Evolutionary conservation across 495 filamentous ascomycete genomes (phyloP), one percentile per base, ranked within the genome.

Genomic region (Podospora sp.): DNA sequence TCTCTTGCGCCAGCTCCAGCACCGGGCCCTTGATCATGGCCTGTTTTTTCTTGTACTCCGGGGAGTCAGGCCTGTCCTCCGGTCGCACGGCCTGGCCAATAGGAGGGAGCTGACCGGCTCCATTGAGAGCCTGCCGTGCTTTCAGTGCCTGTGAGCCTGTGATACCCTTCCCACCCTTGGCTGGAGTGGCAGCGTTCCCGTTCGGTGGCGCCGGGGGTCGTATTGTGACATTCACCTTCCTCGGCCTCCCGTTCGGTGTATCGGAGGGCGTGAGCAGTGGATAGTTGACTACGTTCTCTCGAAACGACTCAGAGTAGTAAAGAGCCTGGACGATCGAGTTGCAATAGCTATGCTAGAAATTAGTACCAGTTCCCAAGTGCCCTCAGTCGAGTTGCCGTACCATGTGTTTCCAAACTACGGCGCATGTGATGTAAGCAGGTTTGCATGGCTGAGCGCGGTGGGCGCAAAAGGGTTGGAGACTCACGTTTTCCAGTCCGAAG

Each of bases 301-400:
- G 91, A 78, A 99, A 98, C 9, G 93, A 91, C 52, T 91, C 91
- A 2, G 95, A 97, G 79, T 93, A 97, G 77, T 95, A 98, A 60
- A 99, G 88, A 70, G 93, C 96, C 82, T 99, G 95, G 69, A 99
- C 83, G 72, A 99, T 97, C 12, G 95, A 99, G 76, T 98, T 99
- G 80, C 92, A 96, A 77, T 99, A 99, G 72, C 93, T 97, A 67
- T 61, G 36, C 36, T 21, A 16, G 16, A 20, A 27, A 72, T 83
- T 56, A 83, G 77, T 25, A 33, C 26, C 12, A 14, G 7, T 24
- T 46, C 60, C 52, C 46, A 55, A 14, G 35, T 7, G 53, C 7
- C 0, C 33, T 35, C 59, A 14, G 60, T 62, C 8, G n/a, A 33
- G 2, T 51, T 51, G 11, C 6, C 81, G 72, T 90, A 97, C 93